These are phyloP conservation scores for Daucus carota DNA, from an alignment of 129 eudicot genomes.

Conservation along the genomic window DNA sequence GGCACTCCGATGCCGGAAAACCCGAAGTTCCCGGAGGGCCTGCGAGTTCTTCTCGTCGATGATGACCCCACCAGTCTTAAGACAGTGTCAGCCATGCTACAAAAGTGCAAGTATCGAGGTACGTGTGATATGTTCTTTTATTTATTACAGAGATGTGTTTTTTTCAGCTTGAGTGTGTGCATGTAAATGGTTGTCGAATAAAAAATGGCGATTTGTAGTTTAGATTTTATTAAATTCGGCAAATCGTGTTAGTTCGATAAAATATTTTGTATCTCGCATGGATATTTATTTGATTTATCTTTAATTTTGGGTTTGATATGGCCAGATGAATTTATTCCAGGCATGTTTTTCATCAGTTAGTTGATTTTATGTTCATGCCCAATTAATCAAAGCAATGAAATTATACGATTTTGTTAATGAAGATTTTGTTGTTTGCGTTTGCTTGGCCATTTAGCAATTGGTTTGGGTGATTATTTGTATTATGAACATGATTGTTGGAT, in stretches of 20 bases:
- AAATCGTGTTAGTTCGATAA: background rate
- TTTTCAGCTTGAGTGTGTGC: too few relatives aligned
- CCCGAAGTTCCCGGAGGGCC: constrained; percentile 1
- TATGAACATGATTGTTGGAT: background rate
- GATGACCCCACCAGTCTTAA: constrained; percentile 10
- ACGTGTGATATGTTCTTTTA: too few relatives aligned
- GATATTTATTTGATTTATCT: background rate
- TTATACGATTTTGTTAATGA: background rate
- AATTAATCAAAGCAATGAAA: background rate
- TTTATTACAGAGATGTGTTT: too few relatives aligned
- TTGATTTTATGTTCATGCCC: background rate
- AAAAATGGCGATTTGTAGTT: background rate
- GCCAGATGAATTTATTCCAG: too few relatives aligned
- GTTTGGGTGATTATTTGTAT: background rate
- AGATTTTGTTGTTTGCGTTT: background rate
- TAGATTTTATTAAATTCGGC: background rate
- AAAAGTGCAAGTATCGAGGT: constrained; percentile 22
- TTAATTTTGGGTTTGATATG: background rate
- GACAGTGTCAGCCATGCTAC: background rate
- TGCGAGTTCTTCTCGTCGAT: constrained; percentile 22
- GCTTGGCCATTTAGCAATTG: background rate
- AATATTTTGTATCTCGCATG: background rate
- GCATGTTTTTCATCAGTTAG: background rate
- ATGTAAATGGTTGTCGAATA: background rate
- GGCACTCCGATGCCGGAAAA: background rate